phyloP scores from a whole-genome alignment of 2,329 filamentous ascomycete genomes.

The Xylaria sp. region DNA sequence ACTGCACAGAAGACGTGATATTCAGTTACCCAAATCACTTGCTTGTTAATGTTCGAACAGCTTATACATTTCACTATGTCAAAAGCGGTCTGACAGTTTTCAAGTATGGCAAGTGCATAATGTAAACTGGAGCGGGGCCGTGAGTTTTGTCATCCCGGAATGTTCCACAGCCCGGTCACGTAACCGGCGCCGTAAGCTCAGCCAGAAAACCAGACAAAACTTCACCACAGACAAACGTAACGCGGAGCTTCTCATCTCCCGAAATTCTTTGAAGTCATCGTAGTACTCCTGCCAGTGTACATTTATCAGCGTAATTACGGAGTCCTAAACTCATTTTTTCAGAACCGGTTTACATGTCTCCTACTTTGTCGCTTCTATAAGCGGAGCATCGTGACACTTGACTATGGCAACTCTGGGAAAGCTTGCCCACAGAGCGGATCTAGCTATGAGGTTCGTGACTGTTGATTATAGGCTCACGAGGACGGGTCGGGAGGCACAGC shows the following conservation, averaged over 20 bases:
- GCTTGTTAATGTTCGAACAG: not conserved
- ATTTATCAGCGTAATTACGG: slow-evolving; percentile 8
- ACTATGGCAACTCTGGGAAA: not conserved
- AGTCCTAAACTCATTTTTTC: not conserved
- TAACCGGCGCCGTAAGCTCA: slow-evolving; percentile 16
- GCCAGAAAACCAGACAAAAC: not conserved
- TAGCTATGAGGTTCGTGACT: not conserved
- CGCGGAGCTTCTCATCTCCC: slow-evolving; percentile 2
- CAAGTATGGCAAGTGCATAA: not conserved
- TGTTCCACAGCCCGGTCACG: slow-evolving; percentile 14
- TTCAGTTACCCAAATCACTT: not conserved
- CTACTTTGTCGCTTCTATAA: not conserved
- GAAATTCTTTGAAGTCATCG: not conserved
- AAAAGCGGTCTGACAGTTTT: not conserved
- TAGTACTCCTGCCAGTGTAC: not conserved
- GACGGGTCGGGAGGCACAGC: not conserved
- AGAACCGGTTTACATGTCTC: not conserved
- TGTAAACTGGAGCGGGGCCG: not conserved
- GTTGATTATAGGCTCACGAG: no score
- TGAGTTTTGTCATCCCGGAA: slow-evolving; percentile 20
- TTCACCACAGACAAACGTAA: not conserved
- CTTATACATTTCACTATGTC: not conserved
- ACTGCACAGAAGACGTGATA: not conserved
- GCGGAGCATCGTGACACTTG: not conserved
- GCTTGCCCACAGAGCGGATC: not conserved